Conservation (phyloP, 2,329 filamentous ascomycete species). For the Diplodia intermedia region DNA sequence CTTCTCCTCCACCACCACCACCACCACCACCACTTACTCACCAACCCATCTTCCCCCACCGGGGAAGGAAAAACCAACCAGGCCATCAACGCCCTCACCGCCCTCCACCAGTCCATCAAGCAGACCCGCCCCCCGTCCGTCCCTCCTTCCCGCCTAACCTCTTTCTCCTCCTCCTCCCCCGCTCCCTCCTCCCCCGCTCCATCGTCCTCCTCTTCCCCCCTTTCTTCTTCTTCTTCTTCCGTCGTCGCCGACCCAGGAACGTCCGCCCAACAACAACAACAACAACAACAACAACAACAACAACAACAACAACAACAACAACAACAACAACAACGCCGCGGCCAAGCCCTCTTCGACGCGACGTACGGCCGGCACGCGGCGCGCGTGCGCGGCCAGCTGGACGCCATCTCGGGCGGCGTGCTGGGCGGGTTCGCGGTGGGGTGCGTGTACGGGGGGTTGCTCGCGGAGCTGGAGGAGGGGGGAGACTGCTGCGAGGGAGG, state of each 20-base stretch:
- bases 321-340: neutral
- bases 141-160: neutral
- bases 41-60: neutral
- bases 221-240: too few relatives aligned
- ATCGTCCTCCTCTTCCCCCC: too few relatives aligned
- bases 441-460: constrained; percentile 33
- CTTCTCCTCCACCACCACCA: too few relatives aligned
- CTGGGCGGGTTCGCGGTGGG: constrained; percentile 30
- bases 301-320: too few relatives aligned
- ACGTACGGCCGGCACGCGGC: constrained; percentile 32
- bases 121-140: neutral
- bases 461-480: neutral
- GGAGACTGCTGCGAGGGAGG: neutral
- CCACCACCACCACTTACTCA: neutral
- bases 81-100: constrained; percentile 31
- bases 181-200: neutral
- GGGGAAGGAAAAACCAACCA: too few relatives aligned
- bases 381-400: constrained; percentile 29
- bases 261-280: too few relatives aligned
- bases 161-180: neutral
- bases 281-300: too few relatives aligned
- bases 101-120: constrained; percentile 7
- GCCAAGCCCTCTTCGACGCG: constrained; percentile 29
- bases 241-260: too few relatives aligned
- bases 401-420: constrained; percentile 25